phyloP scores from a whole-genome alignment of 106 monocot species.

The Gastrodia elata region DNA sequence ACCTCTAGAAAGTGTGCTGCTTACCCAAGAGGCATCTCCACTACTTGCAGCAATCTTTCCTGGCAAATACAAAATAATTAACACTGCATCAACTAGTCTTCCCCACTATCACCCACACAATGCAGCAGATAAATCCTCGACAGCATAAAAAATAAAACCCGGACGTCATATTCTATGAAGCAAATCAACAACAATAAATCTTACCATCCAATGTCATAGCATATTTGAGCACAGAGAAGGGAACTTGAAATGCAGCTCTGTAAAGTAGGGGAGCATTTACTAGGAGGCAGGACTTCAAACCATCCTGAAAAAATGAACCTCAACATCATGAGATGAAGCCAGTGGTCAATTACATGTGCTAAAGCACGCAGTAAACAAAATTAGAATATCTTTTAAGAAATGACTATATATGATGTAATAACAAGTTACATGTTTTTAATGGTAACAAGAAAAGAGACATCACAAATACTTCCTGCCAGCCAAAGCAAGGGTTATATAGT shows the following conservation, averaged over 20 bases:
- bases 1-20: slow-evolving; percentile 64
- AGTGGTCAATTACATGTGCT: background rate
- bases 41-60: slow-evolving; percentile 97
- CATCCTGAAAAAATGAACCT: slow-evolving; percentile 41
- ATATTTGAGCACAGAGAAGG: slow-evolving; percentile 95
- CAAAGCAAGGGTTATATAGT: too few relatives aligned
- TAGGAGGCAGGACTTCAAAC: slow-evolving; percentile 71
- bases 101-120: background rate
- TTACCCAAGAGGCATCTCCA: slow-evolving; percentile 99
- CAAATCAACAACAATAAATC: slow-evolving; percentile 10
- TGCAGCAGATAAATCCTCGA: background rate
- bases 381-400: background rate
- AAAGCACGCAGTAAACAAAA: background rate
- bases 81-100: background rate
- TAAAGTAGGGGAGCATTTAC: slow-evolving; percentile 95
- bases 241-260: slow-evolving; percentile 68
- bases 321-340: background rate
- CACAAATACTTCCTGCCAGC: too few relatives aligned
- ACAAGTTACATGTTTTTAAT: background rate
- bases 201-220: slow-evolving; percentile 99
- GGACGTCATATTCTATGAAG: background rate
- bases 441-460: too few relatives aligned
- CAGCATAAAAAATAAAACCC: background rate
- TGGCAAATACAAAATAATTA: slow-evolving; percentile 10
- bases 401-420: background rate